Base-by-base conservation (phyloP, 805 yeast genomes). In the Yamadazyma kitorensis region DNA sequence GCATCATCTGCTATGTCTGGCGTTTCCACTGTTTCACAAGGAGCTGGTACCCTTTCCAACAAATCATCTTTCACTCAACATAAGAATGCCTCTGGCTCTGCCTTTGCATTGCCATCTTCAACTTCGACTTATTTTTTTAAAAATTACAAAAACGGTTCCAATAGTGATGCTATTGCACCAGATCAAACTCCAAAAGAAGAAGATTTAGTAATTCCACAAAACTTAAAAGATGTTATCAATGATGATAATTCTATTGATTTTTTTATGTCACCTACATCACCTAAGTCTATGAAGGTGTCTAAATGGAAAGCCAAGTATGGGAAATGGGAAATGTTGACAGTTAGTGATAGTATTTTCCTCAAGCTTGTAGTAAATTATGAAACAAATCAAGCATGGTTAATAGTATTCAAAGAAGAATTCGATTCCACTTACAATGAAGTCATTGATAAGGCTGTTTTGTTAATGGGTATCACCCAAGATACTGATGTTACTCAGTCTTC, bases 91-190 rank as follows among this genome's bases (percentile, higher is more conserved):
- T 33, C 48, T 3, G 48, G 48, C 2, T n/a, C 42, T 19, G 65
- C 73, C 6, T 67, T 67, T 51, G 72, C 71, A n/a, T 53, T 66
- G 43, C 73, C 73, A 1, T 59, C 68, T 4, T 65, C 71, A 2
- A 61, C 70, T 0, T 64, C 71, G 0, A 56, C 54, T 18, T 52
- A 61, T 31, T 67, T 63, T 42, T 66, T 66, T 50, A 64, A 61
- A 33, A 61, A 50, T n/a, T 48, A 51, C 21, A 40, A 34, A 8
- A 18, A 26, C 4, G n/a, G 23, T 5, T 27, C 22, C n/a, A 43
- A 47, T 27, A 43, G 31, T 7, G 40, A 51, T 3, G 20, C 38
- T 5, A 30, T 41, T 4, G 20, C 26, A 28, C n/a, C 30, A 20
- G 28, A 15, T 6, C 12, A 27, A 20, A 17, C 6, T 9, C n/a